Percentiles rank a stretch among this genome's conserved stretches.
These are phyloP conservation scores for Amanita pseudoporphyria DNA, from an alignment of 768 basidiomycete species.

Conservation along the genomic window DNA sequence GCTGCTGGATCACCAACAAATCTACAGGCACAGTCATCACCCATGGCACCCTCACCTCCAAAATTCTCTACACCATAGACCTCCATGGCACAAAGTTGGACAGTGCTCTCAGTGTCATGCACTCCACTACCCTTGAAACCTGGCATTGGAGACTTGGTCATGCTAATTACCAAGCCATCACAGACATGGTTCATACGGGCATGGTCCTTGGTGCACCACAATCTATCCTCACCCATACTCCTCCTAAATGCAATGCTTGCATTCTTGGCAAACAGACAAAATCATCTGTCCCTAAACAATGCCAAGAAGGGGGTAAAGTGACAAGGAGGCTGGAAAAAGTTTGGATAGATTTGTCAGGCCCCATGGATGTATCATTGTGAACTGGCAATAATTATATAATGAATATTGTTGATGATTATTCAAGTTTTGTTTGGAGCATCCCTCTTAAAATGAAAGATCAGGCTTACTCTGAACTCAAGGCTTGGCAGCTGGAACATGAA, in stretches of 20 bases:
- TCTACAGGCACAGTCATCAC: constrained; percentile 10
- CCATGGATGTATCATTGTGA: constrained; percentile 14
- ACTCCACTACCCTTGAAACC: background rate
- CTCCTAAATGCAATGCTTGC: too few relatives aligned
- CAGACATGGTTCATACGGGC: too few relatives aligned
- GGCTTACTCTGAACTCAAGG: constrained; percentile 15
- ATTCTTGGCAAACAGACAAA: constrained; percentile 30
- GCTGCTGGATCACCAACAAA: constrained; percentile 9
- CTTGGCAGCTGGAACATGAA: constrained; percentile 21
- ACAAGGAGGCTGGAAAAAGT: constrained; percentile 19
- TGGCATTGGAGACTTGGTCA: background rate
- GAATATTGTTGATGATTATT: constrained; percentile 26
- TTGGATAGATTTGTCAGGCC: too few relatives aligned
- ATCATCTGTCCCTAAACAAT: constrained; percentile 19
- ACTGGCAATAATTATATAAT: constrained; percentile 21
- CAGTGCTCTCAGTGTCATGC: background rate
- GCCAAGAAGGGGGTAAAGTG: constrained; percentile 16
- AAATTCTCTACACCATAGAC: background rate
- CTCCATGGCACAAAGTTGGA: background rate
- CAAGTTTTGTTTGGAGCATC: constrained; percentile 21
- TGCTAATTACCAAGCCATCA: background rate
- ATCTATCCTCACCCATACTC: too few relatives aligned
- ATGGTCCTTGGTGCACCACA: too few relatives aligned
- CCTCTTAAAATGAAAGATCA: constrained; percentile 20
- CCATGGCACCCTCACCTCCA: background rate